These are phyloP conservation scores for Starmerella tilneyi DNA, from an alignment of 805 yeast genomes.

Conservation along the genomic window DNA sequence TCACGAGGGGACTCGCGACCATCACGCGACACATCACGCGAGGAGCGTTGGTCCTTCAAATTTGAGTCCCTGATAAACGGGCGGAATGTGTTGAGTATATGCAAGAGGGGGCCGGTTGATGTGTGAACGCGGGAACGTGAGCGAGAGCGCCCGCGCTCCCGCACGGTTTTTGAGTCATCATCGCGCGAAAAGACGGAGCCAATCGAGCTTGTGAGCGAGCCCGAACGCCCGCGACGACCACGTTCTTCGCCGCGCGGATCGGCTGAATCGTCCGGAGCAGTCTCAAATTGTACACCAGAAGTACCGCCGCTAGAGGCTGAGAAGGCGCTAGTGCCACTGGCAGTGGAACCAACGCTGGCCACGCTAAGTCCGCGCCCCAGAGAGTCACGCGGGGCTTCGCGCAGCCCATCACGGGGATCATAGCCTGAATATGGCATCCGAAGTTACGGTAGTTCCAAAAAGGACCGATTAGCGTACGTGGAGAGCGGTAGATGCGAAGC, in stretches of 20 bases:
- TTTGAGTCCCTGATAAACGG: conserved; percentile 5
- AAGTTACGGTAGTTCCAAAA: not conserved
- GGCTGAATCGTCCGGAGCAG: not conserved
- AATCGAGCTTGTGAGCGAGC: conserved; percentile 1
- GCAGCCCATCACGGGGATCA: not conserved
- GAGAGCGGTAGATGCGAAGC: no score
- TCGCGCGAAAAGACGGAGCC: not conserved
- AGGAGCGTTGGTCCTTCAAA: not conserved
- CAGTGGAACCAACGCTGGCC: conserved; percentile 4
- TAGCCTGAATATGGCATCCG: not conserved
- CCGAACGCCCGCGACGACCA: conserved; percentile 1
- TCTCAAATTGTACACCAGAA: not conserved
- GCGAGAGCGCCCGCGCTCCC: conserved; percentile 8
- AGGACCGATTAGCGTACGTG: no score
- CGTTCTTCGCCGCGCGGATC: not conserved
- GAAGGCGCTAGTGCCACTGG: conserved; percentile 1
- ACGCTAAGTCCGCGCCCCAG: conserved; percentile 12
- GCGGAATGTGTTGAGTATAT: conserved; percentile 10
- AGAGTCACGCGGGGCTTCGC: conserved; percentile 3
- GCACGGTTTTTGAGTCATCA: not conserved
- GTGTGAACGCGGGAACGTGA: conserved; percentile 5
- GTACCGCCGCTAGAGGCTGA: not conserved
- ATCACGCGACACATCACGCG: conserved; percentile 2
- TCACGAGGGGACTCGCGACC: not conserved
- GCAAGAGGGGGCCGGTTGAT: conserved; percentile 4